Evolutionary conservation across 1,284 basidiomycete species (phyloP).

Genomic region (Cystobasidium pallidum): DNA sequence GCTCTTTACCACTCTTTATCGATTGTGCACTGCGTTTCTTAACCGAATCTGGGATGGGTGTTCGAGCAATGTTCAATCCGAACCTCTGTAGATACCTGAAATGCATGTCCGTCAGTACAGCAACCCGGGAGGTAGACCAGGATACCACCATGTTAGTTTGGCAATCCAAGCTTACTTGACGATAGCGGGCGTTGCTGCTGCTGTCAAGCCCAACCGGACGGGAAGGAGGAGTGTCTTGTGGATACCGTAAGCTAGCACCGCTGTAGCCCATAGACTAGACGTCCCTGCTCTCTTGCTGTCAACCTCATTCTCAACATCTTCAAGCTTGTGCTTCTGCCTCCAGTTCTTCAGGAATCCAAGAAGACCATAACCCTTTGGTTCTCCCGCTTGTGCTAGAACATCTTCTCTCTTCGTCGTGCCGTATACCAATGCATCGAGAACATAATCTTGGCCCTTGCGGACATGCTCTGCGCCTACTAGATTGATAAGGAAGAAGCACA

Average conservation of each 20-base stretch:
- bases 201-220: constrained; percentile 83
- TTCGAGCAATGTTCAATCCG: constrained; percentile 41
- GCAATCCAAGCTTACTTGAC: constrained; percentile 34
- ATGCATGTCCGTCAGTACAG: neutral
- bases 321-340: constrained; percentile 36
- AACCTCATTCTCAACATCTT: constrained; percentile 20
- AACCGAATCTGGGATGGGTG: constrained; percentile 31
- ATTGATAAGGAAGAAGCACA: constrained; percentile 64
- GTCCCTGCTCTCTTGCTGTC: constrained; percentile 28
- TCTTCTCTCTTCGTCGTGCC: constrained; percentile 44
- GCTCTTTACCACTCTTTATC: constrained; percentile 21
- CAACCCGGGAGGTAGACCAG: too few species aligned
- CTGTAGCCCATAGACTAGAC: constrained; percentile 63
- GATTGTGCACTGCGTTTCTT: constrained; percentile 26
- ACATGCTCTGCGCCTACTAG: constrained; percentile 89
- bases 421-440: constrained; percentile 56
- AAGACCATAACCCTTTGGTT: constrained; percentile 60
- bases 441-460: constrained; percentile 66
- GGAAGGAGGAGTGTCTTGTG: constrained; percentile 96
- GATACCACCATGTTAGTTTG: neutral
- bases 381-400: constrained; percentile 56
- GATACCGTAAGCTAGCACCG: constrained; percentile 88
- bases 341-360: constrained; percentile 42
- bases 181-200: constrained; percentile 72
- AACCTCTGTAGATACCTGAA: constrained; percentile 34